phyloP scores from a whole-genome alignment of 1,284 basidiomycete genomes.

The Xerocomus tenax region DNA sequence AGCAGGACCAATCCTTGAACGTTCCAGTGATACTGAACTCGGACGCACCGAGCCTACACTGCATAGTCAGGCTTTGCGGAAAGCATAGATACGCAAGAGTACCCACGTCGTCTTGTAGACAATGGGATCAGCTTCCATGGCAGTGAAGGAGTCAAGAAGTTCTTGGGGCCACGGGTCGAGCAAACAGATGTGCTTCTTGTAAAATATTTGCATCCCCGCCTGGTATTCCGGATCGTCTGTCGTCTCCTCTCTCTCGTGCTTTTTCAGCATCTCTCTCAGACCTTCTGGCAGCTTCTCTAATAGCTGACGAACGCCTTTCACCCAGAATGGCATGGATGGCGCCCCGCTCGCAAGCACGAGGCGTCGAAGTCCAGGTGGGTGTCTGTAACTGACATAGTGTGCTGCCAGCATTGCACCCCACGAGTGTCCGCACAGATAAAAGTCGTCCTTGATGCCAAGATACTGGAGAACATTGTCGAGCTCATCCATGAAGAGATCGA shows the following conservation, averaged over 20 bases:
- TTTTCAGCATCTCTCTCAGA: constrained; percentile 21
- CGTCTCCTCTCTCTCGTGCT: constrained; percentile 17
- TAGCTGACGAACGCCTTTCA: constrained; percentile 10
- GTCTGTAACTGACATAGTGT: constrained; percentile 27
- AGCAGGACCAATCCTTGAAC: constrained; percentile 28
- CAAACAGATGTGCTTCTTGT: constrained; percentile 16
- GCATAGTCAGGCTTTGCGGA: not conserved
- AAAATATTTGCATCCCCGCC: constrained; percentile 20
- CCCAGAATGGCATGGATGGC: constrained; percentile 23
- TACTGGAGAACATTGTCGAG: constrained; percentile 37
- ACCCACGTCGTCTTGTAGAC: constrained; percentile 19
- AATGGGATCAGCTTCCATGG: constrained; percentile 12
- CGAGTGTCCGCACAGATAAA: constrained; percentile 41
- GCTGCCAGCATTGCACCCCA: constrained; percentile 48
- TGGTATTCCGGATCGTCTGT: constrained; percentile 22
- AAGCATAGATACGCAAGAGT: not conserved
- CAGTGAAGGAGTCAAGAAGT: constrained; percentile 9
- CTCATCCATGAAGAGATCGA: constrained; percentile 43
- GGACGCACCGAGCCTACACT: constrained; percentile 30
- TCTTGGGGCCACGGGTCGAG: constrained; percentile 18
- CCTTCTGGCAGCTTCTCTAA: constrained; percentile 16
- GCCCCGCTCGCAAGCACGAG: constrained; percentile 31
- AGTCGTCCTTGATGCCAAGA: constrained; percentile 34
- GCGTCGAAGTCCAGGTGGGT: constrained; percentile 35
- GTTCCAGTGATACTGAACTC: constrained; percentile 28